phyloP scores from a whole-genome alignment of 768 basidiomycete genomes.

The Sporobolomyces pararoseus region DNA sequence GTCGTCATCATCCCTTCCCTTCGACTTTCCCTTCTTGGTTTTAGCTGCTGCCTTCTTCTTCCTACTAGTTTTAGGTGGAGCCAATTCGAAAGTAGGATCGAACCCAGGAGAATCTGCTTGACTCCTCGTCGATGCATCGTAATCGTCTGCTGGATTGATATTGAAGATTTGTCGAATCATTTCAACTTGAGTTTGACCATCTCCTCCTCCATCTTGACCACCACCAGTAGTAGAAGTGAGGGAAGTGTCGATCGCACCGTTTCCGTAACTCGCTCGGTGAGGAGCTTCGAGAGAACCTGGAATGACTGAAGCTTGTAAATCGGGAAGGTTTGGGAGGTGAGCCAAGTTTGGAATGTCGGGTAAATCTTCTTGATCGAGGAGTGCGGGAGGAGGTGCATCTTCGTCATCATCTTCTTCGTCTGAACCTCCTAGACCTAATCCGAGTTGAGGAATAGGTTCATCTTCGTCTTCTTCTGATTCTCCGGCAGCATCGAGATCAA shows the following conservation, averaged over 20 bases:
- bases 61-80: background rate
- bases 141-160: slow-evolving; percentile 10
- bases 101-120: too few species aligned
- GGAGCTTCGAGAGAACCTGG: slow-evolving; percentile 7
- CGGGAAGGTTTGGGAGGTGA: background rate
- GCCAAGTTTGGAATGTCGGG: background rate
- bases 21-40: background rate
- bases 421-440: too few species aligned
- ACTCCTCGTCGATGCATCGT: slow-evolving; percentile 1
- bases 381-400: background rate
- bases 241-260: background rate
- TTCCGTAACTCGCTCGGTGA: background rate
- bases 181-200: slow-evolving; percentile 9
- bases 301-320: background rate
- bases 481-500: too few species aligned
- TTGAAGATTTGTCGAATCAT: slow-evolving; percentile 21
- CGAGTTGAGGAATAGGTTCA: too few species aligned
- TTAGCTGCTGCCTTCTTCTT: slow-evolving; percentile 15
- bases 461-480: too few species aligned
- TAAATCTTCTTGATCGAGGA: background rate
- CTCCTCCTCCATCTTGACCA: background rate
- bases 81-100: background rate
- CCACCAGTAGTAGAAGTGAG: background rate
- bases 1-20: too few species aligned
- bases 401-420: slow-evolving; percentile 14